phyloP scores from a whole-genome alignment of 2,329 filamentous ascomycete genomes.

The Pseudogymnoascus sp. region DNA sequence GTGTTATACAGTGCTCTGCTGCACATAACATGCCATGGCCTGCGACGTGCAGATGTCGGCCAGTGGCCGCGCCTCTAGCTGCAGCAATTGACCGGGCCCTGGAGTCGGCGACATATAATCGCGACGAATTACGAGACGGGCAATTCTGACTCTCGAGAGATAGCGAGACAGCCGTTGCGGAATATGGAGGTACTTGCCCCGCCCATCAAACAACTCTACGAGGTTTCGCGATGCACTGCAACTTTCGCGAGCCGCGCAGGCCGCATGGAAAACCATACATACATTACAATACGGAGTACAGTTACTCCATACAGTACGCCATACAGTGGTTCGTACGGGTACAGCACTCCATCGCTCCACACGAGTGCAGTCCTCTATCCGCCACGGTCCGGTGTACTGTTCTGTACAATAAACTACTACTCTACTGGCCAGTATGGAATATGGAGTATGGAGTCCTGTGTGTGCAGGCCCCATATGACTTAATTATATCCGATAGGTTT shows the following conservation, averaged over 20 bases:
- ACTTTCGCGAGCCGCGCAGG: neutral
- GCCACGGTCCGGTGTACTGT: neutral
- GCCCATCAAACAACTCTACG: neutral
- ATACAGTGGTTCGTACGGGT: conserved; percentile 3
- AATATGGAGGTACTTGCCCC: conserved; percentile 5
- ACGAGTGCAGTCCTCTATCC: neutral
- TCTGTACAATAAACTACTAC: neutral
- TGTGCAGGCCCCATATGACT: neutral
- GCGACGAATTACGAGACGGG: neutral
- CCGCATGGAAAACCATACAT: neutral
- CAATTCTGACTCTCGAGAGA: neutral
- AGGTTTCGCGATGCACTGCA: neutral
- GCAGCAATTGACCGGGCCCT: neutral
- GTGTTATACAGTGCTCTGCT: neutral
- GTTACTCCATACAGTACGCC: conserved; percentile 1
- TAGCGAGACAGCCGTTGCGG: conserved; percentile 6
- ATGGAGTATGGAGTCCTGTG: neutral
- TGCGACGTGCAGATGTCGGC: neutral
- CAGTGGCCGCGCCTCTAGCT: neutral
- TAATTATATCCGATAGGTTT: neutral
- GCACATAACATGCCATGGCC: neutral
- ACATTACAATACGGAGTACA: neutral
- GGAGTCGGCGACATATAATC: neutral
- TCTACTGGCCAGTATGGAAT: neutral
- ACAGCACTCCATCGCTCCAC: neutral